Evolutionary conservation across 345 rosid species (phyloP).

Genomic region (Citrus mangshanensis): DNA sequence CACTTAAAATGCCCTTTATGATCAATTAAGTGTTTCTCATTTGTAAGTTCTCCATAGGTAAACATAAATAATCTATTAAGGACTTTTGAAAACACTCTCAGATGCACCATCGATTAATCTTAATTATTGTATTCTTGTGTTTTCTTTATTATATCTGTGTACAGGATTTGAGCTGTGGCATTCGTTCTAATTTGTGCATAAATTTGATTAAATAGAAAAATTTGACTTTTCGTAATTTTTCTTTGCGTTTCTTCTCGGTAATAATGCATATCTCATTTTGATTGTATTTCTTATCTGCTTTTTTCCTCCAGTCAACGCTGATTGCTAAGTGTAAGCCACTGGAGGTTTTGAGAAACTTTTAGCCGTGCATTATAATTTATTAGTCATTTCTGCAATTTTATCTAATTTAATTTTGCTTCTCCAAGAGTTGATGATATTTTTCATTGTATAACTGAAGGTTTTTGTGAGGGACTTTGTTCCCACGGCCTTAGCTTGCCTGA

Average conservation of each 20-base stretch:
- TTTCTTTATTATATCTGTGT: not conserved
- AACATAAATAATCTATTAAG: not conserved
- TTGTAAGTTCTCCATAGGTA: not conserved
- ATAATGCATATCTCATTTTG: not conserved
- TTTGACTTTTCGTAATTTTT: not conserved
- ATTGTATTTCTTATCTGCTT: not conserved
- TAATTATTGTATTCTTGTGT: not conserved
- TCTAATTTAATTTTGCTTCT: not conserved
- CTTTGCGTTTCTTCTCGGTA: not conserved
- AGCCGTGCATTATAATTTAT: not conserved
- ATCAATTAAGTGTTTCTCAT: not conserved
- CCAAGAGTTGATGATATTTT: not conserved
- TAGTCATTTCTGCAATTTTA: not conserved
- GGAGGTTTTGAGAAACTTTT: not conserved
- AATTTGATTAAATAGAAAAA: not conserved
- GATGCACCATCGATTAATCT: not conserved
- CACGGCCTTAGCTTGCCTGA: slow-evolving; percentile 42
- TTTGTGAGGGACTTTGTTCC: slow-evolving; percentile 58
- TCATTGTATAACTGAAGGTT: slow-evolving; percentile 25
- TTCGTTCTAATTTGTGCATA: not conserved
- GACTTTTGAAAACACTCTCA: not conserved
- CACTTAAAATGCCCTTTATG: not conserved
- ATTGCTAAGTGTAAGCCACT: not conserved
- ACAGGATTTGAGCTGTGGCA: not conserved
- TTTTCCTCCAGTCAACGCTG: not conserved